Evolutionary conservation across 495 filamentous ascomycete genomes (phyloP).

Genomic region (Parachaetomium inaequale): DNA sequence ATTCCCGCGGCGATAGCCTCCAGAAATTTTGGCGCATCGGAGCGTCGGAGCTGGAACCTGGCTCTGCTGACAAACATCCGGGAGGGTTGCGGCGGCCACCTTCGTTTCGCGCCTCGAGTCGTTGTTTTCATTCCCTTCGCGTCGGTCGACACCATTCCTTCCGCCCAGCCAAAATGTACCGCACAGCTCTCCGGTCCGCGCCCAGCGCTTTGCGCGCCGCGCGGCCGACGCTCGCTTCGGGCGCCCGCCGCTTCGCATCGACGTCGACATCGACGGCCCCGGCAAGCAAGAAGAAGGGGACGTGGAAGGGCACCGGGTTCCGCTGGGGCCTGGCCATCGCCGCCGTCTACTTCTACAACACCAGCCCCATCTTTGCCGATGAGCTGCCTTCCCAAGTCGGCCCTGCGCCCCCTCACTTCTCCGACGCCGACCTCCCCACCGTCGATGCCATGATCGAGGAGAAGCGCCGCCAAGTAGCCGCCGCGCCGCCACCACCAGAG

Average conservation of each 20-base stretch:
- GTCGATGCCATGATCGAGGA: slow-evolving; percentile 50
- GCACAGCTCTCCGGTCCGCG: slow-evolving; percentile 54
- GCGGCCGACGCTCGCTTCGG: slow-evolving; percentile 33
- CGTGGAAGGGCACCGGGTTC: slow-evolving; percentile 73
- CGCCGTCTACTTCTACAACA: slow-evolving; percentile 91
- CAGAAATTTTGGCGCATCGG: slow-evolving; percentile 29
- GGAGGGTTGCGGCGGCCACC: slow-evolving; percentile 19
- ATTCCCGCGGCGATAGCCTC: slow-evolving; percentile 14
- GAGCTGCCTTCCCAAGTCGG: slow-evolving; percentile 53
- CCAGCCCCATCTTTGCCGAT: slow-evolving; percentile 79
- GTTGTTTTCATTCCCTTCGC: slow-evolving; percentile 12
- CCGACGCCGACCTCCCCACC: slow-evolving; percentile 47
- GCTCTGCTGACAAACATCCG: slow-evolving; percentile 30
- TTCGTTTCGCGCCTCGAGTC: slow-evolving; percentile 19
- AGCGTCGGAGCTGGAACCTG: no score
- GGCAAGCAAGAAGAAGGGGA: slow-evolving; percentile 63
- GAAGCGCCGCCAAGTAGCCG: slow-evolving; percentile 44
- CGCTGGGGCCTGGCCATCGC: slow-evolving; percentile 74
- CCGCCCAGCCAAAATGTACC: slow-evolving; percentile 53
- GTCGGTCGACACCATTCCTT: slow-evolving; percentile 15
- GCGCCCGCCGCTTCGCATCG: slow-evolving; percentile 63
- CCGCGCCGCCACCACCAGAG: slow-evolving; percentile 22
- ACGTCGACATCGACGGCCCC: slow-evolving; percentile 60
- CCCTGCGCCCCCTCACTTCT: slow-evolving; percentile 40
- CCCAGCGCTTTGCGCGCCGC: slow-evolving; percentile 46